Percentiles rank a stretch among this genome's conserved stretches.
phyloP scores from a whole-genome alignment of 2,329 filamentous ascomycete species.

The Phaeosphaeria sp. region DNA sequence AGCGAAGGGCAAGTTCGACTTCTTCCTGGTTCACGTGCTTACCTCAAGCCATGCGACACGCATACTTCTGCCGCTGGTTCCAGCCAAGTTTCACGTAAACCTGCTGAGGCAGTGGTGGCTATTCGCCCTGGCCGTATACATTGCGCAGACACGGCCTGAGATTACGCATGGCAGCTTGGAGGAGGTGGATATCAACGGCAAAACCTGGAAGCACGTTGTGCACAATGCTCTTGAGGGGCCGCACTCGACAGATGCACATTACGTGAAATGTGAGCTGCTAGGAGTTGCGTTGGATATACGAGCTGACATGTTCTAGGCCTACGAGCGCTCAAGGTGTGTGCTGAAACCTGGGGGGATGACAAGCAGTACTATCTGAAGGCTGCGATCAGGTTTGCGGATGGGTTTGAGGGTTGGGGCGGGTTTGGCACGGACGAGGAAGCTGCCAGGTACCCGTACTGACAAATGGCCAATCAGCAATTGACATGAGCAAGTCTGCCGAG shows the following conservation, averaged over 20 bases:
- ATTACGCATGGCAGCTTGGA: constrained; percentile 72
- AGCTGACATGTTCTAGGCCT: constrained; percentile 58
- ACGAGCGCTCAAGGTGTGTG: constrained; percentile 76
- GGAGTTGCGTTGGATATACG: neutral
- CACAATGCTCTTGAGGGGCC: constrained; percentile 72
- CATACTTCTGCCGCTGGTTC: constrained; percentile 80
- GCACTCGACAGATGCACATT: constrained; percentile 78
- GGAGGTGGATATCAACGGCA: constrained; percentile 64
- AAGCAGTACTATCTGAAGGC: constrained; percentile 69
- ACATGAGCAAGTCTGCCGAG: constrained; percentile 3
- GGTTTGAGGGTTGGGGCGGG: constrained; percentile 72
- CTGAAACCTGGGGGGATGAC: constrained; percentile 73
- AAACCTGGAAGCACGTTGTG: constrained; percentile 79
- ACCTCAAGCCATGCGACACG: constrained; percentile 82
- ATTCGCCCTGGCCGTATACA: constrained; percentile 77
- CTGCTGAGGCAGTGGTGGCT: constrained; percentile 92
- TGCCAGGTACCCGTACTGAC: neutral
- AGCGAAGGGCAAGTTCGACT: constrained; percentile 68
- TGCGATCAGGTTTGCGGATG: constrained; percentile 74
- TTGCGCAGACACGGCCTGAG: constrained; percentile 74
- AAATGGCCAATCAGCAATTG: neutral
- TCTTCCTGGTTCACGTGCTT: constrained; percentile 81
- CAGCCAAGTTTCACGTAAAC: constrained; percentile 72
- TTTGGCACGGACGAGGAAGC: constrained; percentile 44
- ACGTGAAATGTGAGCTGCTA: constrained; percentile 72